phyloP scores from a whole-genome alignment of 352 stramenopile species.

The Phytophthora syringae region DNA sequence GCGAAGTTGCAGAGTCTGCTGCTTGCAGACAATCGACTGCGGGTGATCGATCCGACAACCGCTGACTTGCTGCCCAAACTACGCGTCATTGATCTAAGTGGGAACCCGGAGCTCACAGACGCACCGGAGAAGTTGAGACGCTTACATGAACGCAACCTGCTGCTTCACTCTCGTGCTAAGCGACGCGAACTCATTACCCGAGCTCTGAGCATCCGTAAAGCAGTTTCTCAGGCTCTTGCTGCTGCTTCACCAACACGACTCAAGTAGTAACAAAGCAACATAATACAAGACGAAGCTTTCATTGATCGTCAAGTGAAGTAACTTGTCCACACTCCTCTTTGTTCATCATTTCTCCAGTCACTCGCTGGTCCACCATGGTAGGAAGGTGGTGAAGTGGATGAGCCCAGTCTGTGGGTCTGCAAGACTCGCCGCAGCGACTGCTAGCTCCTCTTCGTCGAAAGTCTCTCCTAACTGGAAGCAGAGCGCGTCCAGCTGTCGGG shows the following conservation, averaged over 20 bases:
- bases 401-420: constrained; percentile 57
- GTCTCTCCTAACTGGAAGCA: constrained; percentile 66
- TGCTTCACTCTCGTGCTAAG: constrained; percentile 66
- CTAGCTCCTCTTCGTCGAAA: constrained; percentile 65
- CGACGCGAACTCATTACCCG: constrained; percentile 67
- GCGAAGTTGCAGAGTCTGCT: constrained; percentile 48
- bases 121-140: constrained; percentile 62
- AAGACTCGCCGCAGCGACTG: constrained; percentile 53
- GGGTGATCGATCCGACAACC: constrained; percentile 31
- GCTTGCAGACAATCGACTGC: constrained; percentile 49
- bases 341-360: too few species aligned
- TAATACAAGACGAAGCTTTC: not conserved
- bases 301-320: not conserved
- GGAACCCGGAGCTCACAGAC: constrained; percentile 41
- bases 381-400: constrained; percentile 70
- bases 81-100: constrained; percentile 51
- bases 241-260: constrained; percentile 2
- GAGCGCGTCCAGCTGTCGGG: constrained; percentile 60
- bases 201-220: constrained; percentile 57
- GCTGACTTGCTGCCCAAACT: constrained; percentile 39
- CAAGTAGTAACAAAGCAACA: constrained; percentile 20
- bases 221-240: constrained; percentile 43
- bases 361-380: constrained; percentile 70
- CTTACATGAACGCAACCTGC: constrained; percentile 65
- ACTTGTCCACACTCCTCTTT: too few species aligned